phyloP scores from a whole-genome alignment of 2,329 filamentous ascomycete genomes.

The Verticillium nubilum region DNA sequence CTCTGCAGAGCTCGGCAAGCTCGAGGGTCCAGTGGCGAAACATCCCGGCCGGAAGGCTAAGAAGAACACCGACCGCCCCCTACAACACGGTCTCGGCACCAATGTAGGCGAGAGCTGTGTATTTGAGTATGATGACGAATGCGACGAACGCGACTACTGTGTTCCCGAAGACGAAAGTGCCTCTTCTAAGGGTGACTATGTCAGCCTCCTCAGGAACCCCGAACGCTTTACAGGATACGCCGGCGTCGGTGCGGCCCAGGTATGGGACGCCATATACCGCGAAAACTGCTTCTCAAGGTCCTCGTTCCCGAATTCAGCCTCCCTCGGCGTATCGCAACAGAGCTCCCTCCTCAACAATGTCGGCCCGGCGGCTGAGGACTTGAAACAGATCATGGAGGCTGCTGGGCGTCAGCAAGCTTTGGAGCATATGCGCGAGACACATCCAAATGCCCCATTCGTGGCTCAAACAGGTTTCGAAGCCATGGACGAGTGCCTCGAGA shows the following conservation, averaged over 20 bases:
- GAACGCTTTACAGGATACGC: slow-evolving; percentile 94
- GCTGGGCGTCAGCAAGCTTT: slow-evolving; percentile 57
- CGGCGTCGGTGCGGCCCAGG: slow-evolving; percentile 76
- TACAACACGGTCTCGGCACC: slow-evolving; percentile 79
- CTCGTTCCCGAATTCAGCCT: slow-evolving; percentile 56
- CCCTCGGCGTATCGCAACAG: slow-evolving; percentile 39
- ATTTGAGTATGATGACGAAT: slow-evolving; percentile 95
- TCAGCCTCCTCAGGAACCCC: slow-evolving; percentile 87
- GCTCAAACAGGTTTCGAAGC: slow-evolving; percentile 64
- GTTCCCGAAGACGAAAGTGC: slow-evolving; percentile 90
- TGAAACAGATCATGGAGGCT: slow-evolving; percentile 55
- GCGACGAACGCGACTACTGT: slow-evolving; percentile 94
- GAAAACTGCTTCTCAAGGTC: slow-evolving; percentile 89
- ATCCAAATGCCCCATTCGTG: slow-evolving; percentile 52
- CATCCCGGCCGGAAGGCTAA: slow-evolving; percentile 72
- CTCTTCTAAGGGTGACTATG: slow-evolving; percentile 86
- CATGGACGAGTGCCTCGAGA: slow-evolving; percentile 93
- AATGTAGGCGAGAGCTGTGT: slow-evolving; percentile 92
- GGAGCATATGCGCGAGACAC: slow-evolving; percentile 50
- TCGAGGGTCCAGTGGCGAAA: slow-evolving; percentile 84
- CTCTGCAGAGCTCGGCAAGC: slow-evolving; percentile 82
- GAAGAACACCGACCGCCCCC: slow-evolving; percentile 65
- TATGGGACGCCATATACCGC: slow-evolving; percentile 95
- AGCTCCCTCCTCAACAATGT: slow-evolving; percentile 54
- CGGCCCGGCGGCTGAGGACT: slow-evolving; percentile 53